A percentile compares a stretch with the other conserved stretches of the same genome.
phyloP scores from a whole-genome alignment of 2,329 filamentous ascomycete genomes.

The Exophiala calicioides region DNA sequence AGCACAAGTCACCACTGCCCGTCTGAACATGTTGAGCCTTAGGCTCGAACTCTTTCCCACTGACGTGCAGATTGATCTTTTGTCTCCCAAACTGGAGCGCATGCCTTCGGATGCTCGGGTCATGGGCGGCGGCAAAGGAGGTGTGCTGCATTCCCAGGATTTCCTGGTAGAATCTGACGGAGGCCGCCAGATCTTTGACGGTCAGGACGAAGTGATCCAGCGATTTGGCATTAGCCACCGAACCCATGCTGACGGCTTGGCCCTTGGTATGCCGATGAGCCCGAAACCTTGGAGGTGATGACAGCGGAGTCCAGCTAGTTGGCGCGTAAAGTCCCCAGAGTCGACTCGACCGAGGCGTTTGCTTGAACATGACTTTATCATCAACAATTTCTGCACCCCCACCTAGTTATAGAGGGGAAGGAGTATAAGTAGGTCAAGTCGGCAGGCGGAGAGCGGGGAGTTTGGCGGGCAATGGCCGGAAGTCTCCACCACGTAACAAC shows the following conservation, averaged over 20 bases:
- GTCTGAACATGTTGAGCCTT: conserved; percentile 57
- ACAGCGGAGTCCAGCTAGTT: too few species aligned
- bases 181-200: conserved; percentile 52
- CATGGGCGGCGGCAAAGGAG: conserved; percentile 49
- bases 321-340: too few species aligned
- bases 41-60: conserved; percentile 61
- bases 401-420: too few species aligned
- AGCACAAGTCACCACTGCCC: conserved; percentile 63
- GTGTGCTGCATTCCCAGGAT: conserved; percentile 60
- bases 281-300: too few species aligned
- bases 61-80: conserved; percentile 64
- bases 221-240: conserved; percentile 41
- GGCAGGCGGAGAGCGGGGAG: too few species aligned
- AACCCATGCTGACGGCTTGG: conserved; percentile 8
- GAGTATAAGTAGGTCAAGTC: too few species aligned
- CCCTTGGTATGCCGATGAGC: neutral
- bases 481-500: too few species aligned
- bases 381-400: too few species aligned
- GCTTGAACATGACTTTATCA: too few species aligned
- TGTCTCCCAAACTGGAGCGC: conserved; percentile 59
- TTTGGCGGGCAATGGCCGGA: too few species aligned
- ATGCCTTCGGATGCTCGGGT: conserved; percentile 45
- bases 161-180: conserved; percentile 57
- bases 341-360: too few species aligned
- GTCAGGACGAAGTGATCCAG: conserved; percentile 65